Conservation (phyloP, 208 protist species). For the Jaenimonas drosophilae region DNA sequence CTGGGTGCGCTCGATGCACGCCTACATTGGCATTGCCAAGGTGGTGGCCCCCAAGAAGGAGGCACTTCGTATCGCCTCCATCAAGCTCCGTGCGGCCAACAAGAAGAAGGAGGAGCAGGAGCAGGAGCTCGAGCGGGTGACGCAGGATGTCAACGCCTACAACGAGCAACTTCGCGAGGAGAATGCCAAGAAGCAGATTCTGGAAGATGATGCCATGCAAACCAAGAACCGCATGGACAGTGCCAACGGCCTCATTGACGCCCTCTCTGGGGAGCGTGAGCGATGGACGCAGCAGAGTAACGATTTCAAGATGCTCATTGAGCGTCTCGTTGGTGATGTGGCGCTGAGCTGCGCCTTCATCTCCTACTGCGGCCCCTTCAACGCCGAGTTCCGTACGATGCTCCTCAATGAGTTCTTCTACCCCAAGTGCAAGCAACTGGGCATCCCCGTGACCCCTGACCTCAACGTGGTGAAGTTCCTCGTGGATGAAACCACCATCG, state of each 20-base stretch:
- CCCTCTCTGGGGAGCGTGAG: slow-evolving; percentile 94
- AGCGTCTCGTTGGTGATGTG: slow-evolving; percentile 95
- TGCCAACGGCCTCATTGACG: slow-evolving; percentile 95
- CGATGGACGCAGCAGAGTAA: slow-evolving; percentile 96
- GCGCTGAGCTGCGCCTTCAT: slow-evolving; percentile 97
- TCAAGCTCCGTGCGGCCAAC: slow-evolving; percentile 86
- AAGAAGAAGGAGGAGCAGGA: slow-evolving; percentile 95
- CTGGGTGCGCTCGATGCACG: slow-evolving; percentile 95
- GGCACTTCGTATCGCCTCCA: slow-evolving; percentile 80
- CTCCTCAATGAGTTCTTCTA: slow-evolving; percentile 92
- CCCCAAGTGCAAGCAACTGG: slow-evolving; percentile 85
- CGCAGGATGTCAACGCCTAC: slow-evolving; percentile 90
- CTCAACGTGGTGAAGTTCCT: slow-evolving; percentile 95
- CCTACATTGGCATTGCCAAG: slow-evolving; percentile 96
- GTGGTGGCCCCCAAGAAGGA: slow-evolving; percentile 96
- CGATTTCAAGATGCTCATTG: slow-evolving; percentile 94
- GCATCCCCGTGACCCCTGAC: slow-evolving; percentile 88
- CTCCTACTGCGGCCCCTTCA: slow-evolving; percentile 98
- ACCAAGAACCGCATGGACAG: slow-evolving; percentile 96
- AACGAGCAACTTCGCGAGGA: slow-evolving; percentile 89
- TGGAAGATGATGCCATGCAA: slow-evolving; percentile 93
- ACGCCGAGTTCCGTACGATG: slow-evolving; percentile 93
- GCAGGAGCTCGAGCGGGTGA: slow-evolving; percentile 90
- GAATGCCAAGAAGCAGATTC: slow-evolving; percentile 93
- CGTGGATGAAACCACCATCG: slow-evolving; percentile 93